Base-by-base conservation (phyloP, 2,329 filamentous ascomycete species). In the Fusarium vanettenii region DNA sequence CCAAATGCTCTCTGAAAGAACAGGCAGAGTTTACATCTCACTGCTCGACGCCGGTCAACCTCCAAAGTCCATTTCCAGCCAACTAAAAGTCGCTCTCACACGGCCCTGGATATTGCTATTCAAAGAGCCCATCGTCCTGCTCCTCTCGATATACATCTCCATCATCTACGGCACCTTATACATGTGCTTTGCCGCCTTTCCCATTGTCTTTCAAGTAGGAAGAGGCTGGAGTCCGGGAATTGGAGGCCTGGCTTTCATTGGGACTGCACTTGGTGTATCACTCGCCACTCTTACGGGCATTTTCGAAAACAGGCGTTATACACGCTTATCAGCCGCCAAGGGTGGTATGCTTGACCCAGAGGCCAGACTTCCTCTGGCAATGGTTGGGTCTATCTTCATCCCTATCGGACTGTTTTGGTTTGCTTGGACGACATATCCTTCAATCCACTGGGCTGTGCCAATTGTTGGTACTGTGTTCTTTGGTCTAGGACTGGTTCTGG, bases 61-160 rank as follows among this genome's bases (percentile, higher is more conserved):
- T 9, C 71, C 64, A 37, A 75, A 64, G 18, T 71, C 73, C 0
- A 35, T 75, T 5, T 20, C 88, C 9, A 89, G 88, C 35, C 88
- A 90, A 83, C 73, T 91, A 6, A 73, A 68, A 62, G 52, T 22
- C 10, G 76, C 76, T 0, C 82, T 62, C 85, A 87, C 18, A 37
- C 87, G 92, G 2, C 92, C 92, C 0, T 94, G 92, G 92, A 82
- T 91, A 18, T 84, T 94, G 14, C 85, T 94, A 6, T 92, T 94
- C 85, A 83, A 83, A 64, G 92, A 94, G 75, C 92, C 92, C 3
- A 94, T 94, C 74, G 91, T 94, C 11, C 78, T 92, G 4, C 81
- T 93, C 2, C 84, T 90, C 0, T 89, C 88, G 6, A 85, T 93
- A 11, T 94, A 93, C 82, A 89, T 92, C 83, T 90, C 91, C 52